phyloP scores from a whole-genome alignment of 2,329 filamentous ascomycete species.

The Curvularia sp. region DNA sequence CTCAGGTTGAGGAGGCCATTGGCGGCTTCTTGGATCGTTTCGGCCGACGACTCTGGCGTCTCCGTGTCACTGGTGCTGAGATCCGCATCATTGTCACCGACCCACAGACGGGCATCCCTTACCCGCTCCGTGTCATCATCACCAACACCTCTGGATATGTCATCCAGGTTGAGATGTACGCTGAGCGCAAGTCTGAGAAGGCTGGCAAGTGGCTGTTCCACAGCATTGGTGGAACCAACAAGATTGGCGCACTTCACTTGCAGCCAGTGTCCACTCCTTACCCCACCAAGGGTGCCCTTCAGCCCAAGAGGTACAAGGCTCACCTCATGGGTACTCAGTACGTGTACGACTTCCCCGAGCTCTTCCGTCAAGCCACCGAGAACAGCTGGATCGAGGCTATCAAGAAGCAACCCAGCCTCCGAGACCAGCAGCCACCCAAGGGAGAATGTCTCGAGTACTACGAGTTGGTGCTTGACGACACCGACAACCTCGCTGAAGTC shows the following conservation, averaged over 20 bases:
- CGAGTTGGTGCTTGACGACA: slow-evolving; percentile 93
- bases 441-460: slow-evolving; percentile 94
- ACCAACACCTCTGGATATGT: slow-evolving; percentile 98
- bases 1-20: slow-evolving; percentile 90
- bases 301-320: slow-evolving; percentile 99
- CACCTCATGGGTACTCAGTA: slow-evolving; percentile 99
- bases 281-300: slow-evolving; percentile 96
- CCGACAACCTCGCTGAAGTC: slow-evolving; percentile 89
- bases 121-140: slow-evolving; percentile 93
- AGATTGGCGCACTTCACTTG: slow-evolving; percentile 94
- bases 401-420: slow-evolving; percentile 74
- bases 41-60: slow-evolving; percentile 90
- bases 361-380: slow-evolving; percentile 97
- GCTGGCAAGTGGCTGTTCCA: slow-evolving; percentile 95
- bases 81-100: slow-evolving; percentile 99
- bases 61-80: slow-evolving; percentile 95
- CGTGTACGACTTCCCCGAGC: slow-evolving; percentile 98
- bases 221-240: slow-evolving; percentile 92
- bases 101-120: slow-evolving; percentile 79
- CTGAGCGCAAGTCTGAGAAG: slow-evolving; percentile 97
- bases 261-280: slow-evolving; percentile 91
- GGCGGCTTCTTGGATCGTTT: slow-evolving; percentile 97
- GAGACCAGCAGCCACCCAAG: slow-evolving; percentile 79
- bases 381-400: slow-evolving; percentile 86
- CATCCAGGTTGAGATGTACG: slow-evolving; percentile 96